phyloP scores from a whole-genome alignment of 116 monocot species.

The Papilionanthe hybrid region DNA sequence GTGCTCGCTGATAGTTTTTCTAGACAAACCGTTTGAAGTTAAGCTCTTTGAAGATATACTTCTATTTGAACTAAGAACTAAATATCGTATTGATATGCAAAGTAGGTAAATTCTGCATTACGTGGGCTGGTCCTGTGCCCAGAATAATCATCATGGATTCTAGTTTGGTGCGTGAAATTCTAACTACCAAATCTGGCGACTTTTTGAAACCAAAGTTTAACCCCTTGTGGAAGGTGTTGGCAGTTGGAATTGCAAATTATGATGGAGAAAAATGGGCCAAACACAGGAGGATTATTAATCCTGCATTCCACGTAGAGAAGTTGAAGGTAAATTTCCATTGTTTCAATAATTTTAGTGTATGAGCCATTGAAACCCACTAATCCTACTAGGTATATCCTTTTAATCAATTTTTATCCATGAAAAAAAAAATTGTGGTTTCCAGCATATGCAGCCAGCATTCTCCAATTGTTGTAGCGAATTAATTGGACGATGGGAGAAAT shows the following conservation, averaged over 20 bases:
- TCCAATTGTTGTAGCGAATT: constrained; percentile 36
- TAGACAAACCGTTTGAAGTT: no score
- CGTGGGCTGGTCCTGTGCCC: constrained; percentile 45
- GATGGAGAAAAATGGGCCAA: constrained; percentile 45
- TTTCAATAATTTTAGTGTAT: neutral
- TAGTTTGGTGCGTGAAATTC: constrained; percentile 33
- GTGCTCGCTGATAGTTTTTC: no score
- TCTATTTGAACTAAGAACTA: no score
- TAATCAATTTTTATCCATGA: neutral
- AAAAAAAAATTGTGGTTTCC: neutral
- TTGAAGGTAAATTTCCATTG: constrained; percentile 27
- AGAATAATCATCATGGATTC: constrained; percentile 43
- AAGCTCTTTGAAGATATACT: no score
- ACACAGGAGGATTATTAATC: constrained; percentile 44
- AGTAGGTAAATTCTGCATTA: constrained; percentile 4
- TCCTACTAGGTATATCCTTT: neutral
- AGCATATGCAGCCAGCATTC: constrained; percentile 41
- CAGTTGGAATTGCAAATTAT: constrained; percentile 17
- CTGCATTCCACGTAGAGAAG: constrained; percentile 58
- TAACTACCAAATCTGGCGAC: constrained; percentile 51
- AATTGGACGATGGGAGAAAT: constrained; percentile 43
- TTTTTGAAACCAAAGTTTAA: constrained; percentile 18
- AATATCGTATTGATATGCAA: no score
- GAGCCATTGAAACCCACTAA: neutral
- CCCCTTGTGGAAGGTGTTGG: constrained; percentile 4